Conservation (phyloP, 345 rosid genomes). For the Laguncularia racemosa region DNA sequence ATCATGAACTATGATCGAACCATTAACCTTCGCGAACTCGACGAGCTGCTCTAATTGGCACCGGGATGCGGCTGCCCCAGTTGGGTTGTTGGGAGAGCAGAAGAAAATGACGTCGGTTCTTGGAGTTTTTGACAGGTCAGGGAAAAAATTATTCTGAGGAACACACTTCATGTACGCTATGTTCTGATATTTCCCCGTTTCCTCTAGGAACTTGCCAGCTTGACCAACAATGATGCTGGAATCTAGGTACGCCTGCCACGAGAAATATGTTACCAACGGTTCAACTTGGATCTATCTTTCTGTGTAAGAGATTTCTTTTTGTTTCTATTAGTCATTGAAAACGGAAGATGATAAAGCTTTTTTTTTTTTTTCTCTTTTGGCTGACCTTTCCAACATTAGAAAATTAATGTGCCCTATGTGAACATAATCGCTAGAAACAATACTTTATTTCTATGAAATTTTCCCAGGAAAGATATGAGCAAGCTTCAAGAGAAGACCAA, state of each 20-base stretch:
- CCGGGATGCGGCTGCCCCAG: slow-evolving; percentile 65
- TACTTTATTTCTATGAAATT: too few species aligned
- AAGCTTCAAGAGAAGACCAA: too few species aligned
- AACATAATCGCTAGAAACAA: too few species aligned
- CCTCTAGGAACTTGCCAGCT: slow-evolving; percentile 45
- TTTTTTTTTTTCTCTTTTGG: too few species aligned
- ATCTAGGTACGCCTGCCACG: slow-evolving; percentile 60
- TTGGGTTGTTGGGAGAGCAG: slow-evolving; percentile 93
- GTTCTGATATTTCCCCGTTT: slow-evolving; percentile 47
- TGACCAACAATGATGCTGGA: slow-evolving; percentile 74
- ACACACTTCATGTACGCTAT: slow-evolving; percentile 62
- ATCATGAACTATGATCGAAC: slow-evolving; percentile 65
- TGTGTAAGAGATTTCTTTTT: too few species aligned
- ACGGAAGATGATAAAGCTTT: too few species aligned
- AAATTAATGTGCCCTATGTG: too few species aligned
- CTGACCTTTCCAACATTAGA: too few species aligned
- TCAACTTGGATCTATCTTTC: too few species aligned
- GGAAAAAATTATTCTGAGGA: slow-evolving; percentile 57
- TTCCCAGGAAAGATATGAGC: too few species aligned
- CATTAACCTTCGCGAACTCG: slow-evolving; percentile 63
- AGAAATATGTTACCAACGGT: too few species aligned
- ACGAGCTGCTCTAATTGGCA: slow-evolving; percentile 54
- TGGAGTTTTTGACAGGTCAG: slow-evolving; percentile 40
- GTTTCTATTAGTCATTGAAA: too few species aligned
- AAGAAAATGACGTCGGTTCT: slow-evolving; percentile 82